Conservation (phyloP, 352 stramenopile genomes). For the Phytophthora macrochlamydospora region DNA sequence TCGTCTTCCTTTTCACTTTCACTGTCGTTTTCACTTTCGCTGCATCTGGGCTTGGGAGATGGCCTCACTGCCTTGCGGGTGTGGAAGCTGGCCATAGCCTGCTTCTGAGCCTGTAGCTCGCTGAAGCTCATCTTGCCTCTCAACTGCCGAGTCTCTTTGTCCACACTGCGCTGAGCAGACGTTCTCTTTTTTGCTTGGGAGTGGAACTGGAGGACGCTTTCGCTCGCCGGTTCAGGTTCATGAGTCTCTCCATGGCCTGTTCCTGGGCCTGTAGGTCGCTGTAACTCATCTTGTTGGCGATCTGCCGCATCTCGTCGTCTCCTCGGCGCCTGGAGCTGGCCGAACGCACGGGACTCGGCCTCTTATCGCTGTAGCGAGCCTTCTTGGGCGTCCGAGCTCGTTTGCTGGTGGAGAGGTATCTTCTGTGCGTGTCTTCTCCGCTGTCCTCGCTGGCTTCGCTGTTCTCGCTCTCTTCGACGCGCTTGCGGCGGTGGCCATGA, state of each 20-base stretch:
- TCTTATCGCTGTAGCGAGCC: constrained; percentile 6
- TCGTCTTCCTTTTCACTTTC: constrained; percentile 22
- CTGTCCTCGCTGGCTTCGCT: constrained; percentile 21
- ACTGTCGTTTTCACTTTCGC: constrained; percentile 18
- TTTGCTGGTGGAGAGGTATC: not conserved
- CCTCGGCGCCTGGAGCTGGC: not conserved
- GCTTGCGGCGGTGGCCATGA: constrained; percentile 9
- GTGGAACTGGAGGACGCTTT: not conserved
- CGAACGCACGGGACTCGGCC: too few relatives aligned
- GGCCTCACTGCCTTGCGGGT: constrained; percentile 19
- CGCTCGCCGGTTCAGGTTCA: constrained; percentile 32
- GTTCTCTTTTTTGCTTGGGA: constrained; percentile 8
- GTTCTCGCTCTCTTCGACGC: not conserved
- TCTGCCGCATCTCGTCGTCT: constrained; percentile 21
- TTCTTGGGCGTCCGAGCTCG: constrained; percentile 9
- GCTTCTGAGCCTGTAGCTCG: constrained; percentile 16
- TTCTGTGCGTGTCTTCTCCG: constrained; percentile 8
- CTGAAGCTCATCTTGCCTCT: constrained; percentile 4
- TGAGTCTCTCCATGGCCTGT: constrained; percentile 44
- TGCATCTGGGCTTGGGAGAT: not conserved
- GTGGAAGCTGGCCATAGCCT: constrained; percentile 3
- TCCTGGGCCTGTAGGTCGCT: constrained; percentile 61
- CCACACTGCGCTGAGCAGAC: not conserved
- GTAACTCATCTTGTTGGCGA: constrained; percentile 51
- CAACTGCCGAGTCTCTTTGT: constrained; percentile 1